These are phyloP conservation scores for Clitocybe nebularis DNA, from an alignment of 1,284 basidiomycete species.

Conservation along the genomic window DNA sequence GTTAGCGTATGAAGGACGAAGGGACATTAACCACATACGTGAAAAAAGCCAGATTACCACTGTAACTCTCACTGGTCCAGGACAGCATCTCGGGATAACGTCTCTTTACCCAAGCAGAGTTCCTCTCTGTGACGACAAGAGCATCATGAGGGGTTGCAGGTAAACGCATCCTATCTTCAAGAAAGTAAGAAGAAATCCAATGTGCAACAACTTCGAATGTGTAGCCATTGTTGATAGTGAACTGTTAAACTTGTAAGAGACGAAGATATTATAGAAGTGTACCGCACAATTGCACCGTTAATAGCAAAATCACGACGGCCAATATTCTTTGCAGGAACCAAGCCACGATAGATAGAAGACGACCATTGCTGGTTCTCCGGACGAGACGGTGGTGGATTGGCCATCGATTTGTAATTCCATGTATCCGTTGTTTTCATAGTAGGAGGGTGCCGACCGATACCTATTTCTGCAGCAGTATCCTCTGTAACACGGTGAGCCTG, in stretches of 20 bases:
- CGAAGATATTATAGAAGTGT: neutral
- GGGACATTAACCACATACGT: slow-evolving; percentile 4
- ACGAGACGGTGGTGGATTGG: slow-evolving; percentile 12
- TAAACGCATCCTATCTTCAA: slow-evolving; percentile 42
- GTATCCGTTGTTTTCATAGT: neutral
- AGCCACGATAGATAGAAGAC: slow-evolving; percentile 18
- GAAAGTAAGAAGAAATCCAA: slow-evolving; percentile 64
- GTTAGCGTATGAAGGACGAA: too few species aligned
- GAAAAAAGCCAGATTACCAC: slow-evolving; percentile 15
- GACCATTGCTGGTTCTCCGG: slow-evolving; percentile 9
- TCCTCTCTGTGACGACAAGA: slow-evolving; percentile 31
- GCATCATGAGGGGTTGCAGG: slow-evolving; percentile 45
- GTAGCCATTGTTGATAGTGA: slow-evolving; percentile 45
- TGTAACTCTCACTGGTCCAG: slow-evolving; percentile 44
- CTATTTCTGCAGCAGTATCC: slow-evolving; percentile 15
- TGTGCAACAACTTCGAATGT: slow-evolving; percentile 50
- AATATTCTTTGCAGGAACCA: slow-evolving; percentile 38
- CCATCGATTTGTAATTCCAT: slow-evolving; percentile 15
- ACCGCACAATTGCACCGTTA: slow-evolving; percentile 51
- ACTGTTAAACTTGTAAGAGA: slow-evolving; percentile 4
- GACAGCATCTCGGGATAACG: slow-evolving; percentile 44
- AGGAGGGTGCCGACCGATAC: slow-evolving; percentile 12
- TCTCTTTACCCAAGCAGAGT: slow-evolving; percentile 45
- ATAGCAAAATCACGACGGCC: slow-evolving; percentile 51
- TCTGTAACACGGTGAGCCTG: too few species aligned